Conservation (phyloP, 805 yeast species). For the Candida jianshihensis region DNA sequence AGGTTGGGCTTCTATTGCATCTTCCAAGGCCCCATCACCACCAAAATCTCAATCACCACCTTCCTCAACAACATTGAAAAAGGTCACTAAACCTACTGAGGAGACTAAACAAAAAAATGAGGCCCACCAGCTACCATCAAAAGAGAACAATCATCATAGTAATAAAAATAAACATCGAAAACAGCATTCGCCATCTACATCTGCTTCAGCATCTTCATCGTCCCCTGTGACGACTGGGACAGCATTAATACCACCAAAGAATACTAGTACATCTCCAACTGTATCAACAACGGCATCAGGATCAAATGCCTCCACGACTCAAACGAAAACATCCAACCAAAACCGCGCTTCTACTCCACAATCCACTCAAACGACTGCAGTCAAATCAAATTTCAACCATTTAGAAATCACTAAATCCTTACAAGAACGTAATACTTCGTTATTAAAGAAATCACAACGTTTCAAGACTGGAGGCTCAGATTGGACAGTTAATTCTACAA, state of each 20-base stretch:
- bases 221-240: not conserved
- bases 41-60: not conserved
- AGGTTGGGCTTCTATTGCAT: conserved; percentile 18
- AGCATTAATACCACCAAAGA: not conserved
- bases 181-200: not conserved
- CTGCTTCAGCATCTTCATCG: not conserved
- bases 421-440: not conserved
- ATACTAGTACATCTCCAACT: too few species aligned
- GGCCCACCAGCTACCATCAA: not conserved
- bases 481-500: not conserved
- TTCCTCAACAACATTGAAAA: not conserved
- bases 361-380: not conserved
- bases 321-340: not conserved
- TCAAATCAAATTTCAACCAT: not conserved
- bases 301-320: not conserved
- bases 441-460: not conserved
- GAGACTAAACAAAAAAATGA: not conserved
- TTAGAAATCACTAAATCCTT: not conserved
- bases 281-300: not conserved
- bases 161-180: not conserved
- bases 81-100: not conserved
- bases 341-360: not conserved
- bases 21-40: conserved; percentile 2
- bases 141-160: not conserved
- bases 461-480: not conserved